Evolutionary conservation across 2,329 filamentous ascomycete species (phyloP).

Genomic region (Sphaerulina vaccinii): DNA sequence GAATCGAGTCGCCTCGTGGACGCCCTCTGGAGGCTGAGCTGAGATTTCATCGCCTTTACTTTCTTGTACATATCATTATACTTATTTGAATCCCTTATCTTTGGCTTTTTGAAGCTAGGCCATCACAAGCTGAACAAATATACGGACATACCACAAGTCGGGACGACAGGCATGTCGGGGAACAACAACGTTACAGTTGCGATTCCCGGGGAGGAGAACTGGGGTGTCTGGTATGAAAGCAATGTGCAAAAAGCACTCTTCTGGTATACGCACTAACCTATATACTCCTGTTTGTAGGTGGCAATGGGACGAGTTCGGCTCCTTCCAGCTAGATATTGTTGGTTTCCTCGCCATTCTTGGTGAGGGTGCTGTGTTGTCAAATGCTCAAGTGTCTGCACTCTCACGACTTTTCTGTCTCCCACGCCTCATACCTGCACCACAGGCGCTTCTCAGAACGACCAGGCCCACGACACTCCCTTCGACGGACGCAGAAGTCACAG

Average conservation of each 20-base stretch:
- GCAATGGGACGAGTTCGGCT: conserved; percentile 37
- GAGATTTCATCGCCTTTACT: too few species aligned
- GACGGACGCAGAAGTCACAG: conserved; percentile 44
- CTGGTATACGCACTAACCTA: too few species aligned
- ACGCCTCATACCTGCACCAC: conserved; percentile 51
- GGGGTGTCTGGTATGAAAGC: too few species aligned
- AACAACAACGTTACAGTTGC: conserved; percentile 32
- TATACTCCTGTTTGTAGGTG: too few species aligned
- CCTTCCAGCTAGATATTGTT: conserved; percentile 55
- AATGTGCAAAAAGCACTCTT: too few species aligned
- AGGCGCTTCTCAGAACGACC: conserved; percentile 49
- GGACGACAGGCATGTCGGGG: conserved; percentile 27
- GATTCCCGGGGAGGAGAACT: conserved; percentile 25
- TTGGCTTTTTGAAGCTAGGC: too few species aligned
- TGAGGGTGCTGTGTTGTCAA: conserved; percentile 51
- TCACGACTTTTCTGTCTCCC: conserved; percentile 52
- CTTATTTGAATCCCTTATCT: too few species aligned
- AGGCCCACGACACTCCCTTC: conserved; percentile 46
- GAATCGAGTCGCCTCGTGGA: too few species aligned
- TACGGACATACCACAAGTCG: too few species aligned
- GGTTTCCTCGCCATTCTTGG: conserved; percentile 56
- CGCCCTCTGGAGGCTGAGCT: too few species aligned
- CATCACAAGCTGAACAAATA: too few species aligned
- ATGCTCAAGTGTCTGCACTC: conserved; percentile 52
- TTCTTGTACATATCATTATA: too few species aligned